Percentiles rank a stretch among this genome's conserved stretches.
Conservation (phyloP, 345 rosid genomes). For the Chamaenerion angustifolium region DNA sequence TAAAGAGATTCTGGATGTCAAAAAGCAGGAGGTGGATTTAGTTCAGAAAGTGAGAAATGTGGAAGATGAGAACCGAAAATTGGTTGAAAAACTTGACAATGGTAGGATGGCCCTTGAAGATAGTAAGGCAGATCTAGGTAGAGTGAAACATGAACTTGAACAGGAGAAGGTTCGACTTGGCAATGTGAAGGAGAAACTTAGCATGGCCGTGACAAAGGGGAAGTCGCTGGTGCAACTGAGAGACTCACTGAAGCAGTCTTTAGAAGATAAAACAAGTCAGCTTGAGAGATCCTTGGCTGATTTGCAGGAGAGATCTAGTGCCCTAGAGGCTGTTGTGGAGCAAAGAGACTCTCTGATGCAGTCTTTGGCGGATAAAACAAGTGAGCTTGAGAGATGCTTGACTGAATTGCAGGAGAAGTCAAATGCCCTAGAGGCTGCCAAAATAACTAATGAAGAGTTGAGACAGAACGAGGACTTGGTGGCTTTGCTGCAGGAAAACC, state of each 20-base stretch:
- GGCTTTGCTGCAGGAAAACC: conserved; percentile 51
- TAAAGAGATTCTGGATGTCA: conserved; percentile 41
- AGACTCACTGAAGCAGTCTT: conserved; percentile 61
- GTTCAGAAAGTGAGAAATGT: conserved; percentile 29
- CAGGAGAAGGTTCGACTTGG: conserved; percentile 64
- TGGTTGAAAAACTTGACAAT: conserved; percentile 44
- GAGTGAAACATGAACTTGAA: conserved; percentile 46
- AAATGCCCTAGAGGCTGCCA: conserved; percentile 41
- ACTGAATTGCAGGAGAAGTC: conserved; percentile 50
- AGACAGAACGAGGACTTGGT: conserved; percentile 32
- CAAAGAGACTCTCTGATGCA: conserved; percentile 70
- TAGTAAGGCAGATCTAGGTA: conserved; percentile 34
- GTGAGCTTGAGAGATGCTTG: conserved; percentile 60
- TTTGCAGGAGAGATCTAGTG: conserved; percentile 43
- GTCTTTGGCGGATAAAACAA: conserved; percentile 50
- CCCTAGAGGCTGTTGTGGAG: conserved; percentile 52
- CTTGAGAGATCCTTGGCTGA: conserved; percentile 54
- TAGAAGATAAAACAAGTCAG: conserved; percentile 56
- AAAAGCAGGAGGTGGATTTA: conserved; percentile 40
- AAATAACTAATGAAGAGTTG: conserved; percentile 41
- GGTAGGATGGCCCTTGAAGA: conserved; percentile 33
- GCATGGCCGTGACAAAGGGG: conserved; percentile 92
- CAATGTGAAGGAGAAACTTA: conserved; percentile 84
- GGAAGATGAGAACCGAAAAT: conserved; percentile 41
- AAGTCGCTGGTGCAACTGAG: conserved; percentile 91